A percentile compares a stretch with the other conserved stretches of the same genome.
These are phyloP conservation scores for Chlamydomonas reinhardtii DNA, from an alignment of 163 green algal species.

Conservation along the genomic window DNA sequence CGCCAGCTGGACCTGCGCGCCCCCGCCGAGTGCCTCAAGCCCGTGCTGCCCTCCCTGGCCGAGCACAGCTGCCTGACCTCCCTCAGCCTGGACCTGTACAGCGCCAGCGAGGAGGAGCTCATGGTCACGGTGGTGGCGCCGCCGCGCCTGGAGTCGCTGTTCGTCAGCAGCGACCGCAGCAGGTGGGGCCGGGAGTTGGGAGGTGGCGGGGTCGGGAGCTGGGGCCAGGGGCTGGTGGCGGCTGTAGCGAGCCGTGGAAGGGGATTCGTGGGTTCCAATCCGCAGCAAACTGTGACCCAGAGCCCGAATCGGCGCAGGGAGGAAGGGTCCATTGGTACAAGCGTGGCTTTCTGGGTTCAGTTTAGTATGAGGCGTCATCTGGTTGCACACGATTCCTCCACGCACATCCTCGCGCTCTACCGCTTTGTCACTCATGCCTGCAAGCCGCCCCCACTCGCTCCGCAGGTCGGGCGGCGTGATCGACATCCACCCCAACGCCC, in stretches of 20 bases:
- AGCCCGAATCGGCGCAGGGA: too few relatives aligned
- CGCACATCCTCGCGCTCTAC: too few relatives aligned
- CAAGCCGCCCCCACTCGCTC: background rate
- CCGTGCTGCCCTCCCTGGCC: slow-evolving; percentile 20
- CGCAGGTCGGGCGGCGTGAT: slow-evolving; percentile 27
- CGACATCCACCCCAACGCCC: slow-evolving; percentile 40
- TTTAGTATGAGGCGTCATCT: too few relatives aligned
- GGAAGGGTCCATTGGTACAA: too few relatives aligned
- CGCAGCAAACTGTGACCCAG: too few relatives aligned
- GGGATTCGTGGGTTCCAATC: too few relatives aligned
- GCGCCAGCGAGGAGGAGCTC: slow-evolving; percentile 35
- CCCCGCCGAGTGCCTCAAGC: slow-evolving; percentile 39
- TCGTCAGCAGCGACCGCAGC: slow-evolving; percentile 34
- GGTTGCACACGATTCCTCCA: too few relatives aligned
- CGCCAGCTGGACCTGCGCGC: slow-evolving; percentile 31
- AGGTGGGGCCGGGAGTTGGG: background rate
- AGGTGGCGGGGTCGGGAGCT: background rate
- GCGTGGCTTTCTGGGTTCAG: too few relatives aligned
- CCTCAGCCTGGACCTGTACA: slow-evolving; percentile 46
- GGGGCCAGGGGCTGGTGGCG: too few relatives aligned
- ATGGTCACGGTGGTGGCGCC: slow-evolving; percentile 42
- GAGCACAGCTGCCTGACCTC: slow-evolving; percentile 8
- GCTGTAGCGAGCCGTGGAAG: too few relatives aligned
- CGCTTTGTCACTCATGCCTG: too few relatives aligned
- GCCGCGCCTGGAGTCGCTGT: slow-evolving; percentile 10